Base-by-base conservation (phyloP, 139 green algal genomes). In the Coelastrella sp. region DNA sequence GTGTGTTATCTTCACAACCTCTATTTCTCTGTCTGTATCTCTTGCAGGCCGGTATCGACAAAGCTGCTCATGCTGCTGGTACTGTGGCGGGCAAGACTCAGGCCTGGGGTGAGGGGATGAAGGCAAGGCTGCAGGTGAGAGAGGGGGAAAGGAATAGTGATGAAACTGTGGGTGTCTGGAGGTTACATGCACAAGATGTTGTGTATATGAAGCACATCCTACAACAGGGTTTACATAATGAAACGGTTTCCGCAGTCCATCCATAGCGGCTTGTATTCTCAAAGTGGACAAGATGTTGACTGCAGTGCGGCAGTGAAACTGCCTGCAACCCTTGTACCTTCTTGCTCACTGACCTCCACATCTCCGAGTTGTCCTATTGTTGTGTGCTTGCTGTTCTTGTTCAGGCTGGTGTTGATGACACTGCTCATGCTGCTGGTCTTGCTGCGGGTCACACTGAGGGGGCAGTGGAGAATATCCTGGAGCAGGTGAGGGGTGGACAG, bases 341-440 rank as follows among this genome's bases (percentile, higher is more conserved):
- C n/a, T n/a, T n/a, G n/a, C n/a, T n/a, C n/a, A n/a, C n/a, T n/a
- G n/a, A n/a, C n/a, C n/a, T n/a, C n/a, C n/a, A n/a, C n/a, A n/a
- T n/a, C n/a, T n/a, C n/a, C n/a, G n/a, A n/a, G n/a, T n/a, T 76
- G 67, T 41, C 7, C 8, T 2, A 30, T 37, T 51, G 34, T 23
- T 15, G 8, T 51, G 11, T 53, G 60, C 40, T 21, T 69, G 32
- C 17, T 69, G 50, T 63, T 37, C 15, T 62, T 25, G 5, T 25
- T 5, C 6, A 81, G 74, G 74, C 74, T 51, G 74, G 50, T 23
- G n/a, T 81, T 35, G 74, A 81, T 81, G 74, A 81, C 38, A 43
- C 51, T 37, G 74, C 74, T 27, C 41, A 37, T 30, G 74, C 74
- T 81, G 74, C 74, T 69, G 74, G 74, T 34, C 74, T 81, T 50